Conservation (phyloP, 2,329 filamentous ascomycete species). For the Botrytis cinerea region DNA sequence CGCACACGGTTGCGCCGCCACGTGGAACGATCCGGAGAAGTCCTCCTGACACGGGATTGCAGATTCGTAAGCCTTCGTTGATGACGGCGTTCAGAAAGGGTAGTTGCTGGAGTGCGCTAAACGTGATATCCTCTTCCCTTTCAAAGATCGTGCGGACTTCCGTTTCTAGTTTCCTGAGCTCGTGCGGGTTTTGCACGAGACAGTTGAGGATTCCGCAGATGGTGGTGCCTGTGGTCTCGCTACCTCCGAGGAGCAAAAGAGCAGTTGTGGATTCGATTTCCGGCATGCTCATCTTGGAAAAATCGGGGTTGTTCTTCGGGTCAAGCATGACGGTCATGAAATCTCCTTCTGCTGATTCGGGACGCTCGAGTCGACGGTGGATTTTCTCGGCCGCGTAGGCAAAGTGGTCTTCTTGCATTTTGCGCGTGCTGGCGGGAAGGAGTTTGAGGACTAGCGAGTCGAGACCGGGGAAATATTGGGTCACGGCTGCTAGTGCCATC, state of each 20-base stretch:
- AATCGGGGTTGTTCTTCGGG: neutral
- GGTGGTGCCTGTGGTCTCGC: neutral
- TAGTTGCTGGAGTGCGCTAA: neutral
- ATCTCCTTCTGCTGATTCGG: neutral
- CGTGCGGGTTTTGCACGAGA: neutral
- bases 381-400: neutral
- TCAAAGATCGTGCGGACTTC: neutral
- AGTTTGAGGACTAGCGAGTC: neutral
- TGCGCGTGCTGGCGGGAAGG: neutral
- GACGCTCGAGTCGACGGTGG: neutral
- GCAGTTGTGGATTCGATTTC: neutral
- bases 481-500: constrained; percentile 1
- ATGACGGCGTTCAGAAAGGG: neutral
- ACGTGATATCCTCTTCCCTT: neutral
- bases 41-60: neutral
- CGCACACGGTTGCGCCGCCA: neutral
- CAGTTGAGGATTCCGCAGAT: neutral
- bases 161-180: neutral
- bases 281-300: neutral
- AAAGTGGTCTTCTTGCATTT: neutral
- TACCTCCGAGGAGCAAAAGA: neutral
- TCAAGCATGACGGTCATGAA: constrained; percentile 6
- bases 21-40: neutral
- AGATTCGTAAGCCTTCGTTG: neutral
- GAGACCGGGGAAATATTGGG: neutral